phyloP scores from a whole-genome alignment of 345 rosid genomes.

The Citrus mangshanensis region DNA sequence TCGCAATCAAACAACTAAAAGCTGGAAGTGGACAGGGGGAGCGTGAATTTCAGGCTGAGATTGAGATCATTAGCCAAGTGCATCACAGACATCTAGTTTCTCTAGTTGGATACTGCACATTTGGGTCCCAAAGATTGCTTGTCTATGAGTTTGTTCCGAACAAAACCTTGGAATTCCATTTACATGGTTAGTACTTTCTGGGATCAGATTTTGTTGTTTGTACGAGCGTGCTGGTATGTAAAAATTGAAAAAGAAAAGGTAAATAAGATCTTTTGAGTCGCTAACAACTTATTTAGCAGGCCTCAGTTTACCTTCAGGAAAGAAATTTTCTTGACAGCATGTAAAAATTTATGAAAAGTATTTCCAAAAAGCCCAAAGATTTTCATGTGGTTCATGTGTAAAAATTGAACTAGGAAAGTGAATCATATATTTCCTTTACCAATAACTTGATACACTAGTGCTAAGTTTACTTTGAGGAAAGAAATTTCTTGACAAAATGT shows the following conservation, averaged over 20 bases:
- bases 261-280: neutral
- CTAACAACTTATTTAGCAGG: neutral
- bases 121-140: slow-evolving; percentile 57
- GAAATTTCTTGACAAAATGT: neutral
- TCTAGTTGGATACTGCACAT: slow-evolving; percentile 61
- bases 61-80: slow-evolving; percentile 55
- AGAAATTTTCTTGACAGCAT: neutral
- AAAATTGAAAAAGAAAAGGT: neutral
- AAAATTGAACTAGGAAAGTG: neutral
- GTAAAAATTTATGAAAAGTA: neutral
- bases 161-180: slow-evolving; percentile 55
- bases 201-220: neutral
- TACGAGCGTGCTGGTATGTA: neutral
- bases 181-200: slow-evolving; percentile 53
- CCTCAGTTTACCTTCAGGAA: neutral
- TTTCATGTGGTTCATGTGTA: neutral
- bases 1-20: slow-evolving; percentile 74
- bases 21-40: slow-evolving; percentile 68
- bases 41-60: slow-evolving; percentile 68
- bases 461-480: neutral
- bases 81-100: slow-evolving; percentile 76
- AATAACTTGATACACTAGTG: neutral
- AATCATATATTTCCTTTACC: neutral
- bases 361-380: neutral
- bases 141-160: slow-evolving; percentile 82